Base-by-base conservation (phyloP, 305 asterid genomes). In the Vinca major region DNA sequence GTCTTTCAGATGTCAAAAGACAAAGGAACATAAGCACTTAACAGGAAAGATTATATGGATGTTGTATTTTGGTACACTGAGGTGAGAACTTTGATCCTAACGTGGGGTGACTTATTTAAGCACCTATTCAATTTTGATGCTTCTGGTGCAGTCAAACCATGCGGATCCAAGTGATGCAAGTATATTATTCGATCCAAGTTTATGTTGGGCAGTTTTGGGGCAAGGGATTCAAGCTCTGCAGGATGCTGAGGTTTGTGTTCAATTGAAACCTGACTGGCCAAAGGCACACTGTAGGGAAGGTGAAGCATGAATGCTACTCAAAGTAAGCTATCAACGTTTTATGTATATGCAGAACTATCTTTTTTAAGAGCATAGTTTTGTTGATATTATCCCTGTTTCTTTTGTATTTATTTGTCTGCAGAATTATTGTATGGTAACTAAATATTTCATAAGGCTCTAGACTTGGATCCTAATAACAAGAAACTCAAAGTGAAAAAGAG, bases 241-340 rank as follows among this genome's bases (percentile, higher is more conserved):
- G 45, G 85, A 84, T 78, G 86, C 89, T 41, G 36, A 65, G 47
- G 68, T 19, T 12, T 78, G 85, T 54, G 65, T 74, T 54, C 0
- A 11, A 3, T 12, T 75, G 77, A 48, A 16, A 43, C 85, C 82
- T 36, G 43, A 62, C 4, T 79, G 80, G 73, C 49, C 73, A 4
- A 74, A 78, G 70, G 80, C 82, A 58, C 82, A 74, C 74, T 80
- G 72, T 64, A 62, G 80, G 54, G 79, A 49, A 53, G 85, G 86
- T 51, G 68, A 65, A 36, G 80, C 79, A 7, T 72, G 75, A 71
- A 71, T 12, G 17, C 47, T 78, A 16, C 74, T 78, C 14, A 8
- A 71, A 11, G 74, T 33, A 39, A 36, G 60, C 14, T 26, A 26
- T 26, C 33, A 26, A 26, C 26, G 16, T 45, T 45, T 45, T 12